These are phyloP conservation scores for Endothia cerciana DNA, from an alignment of 2,329 filamentous ascomycete species.

Conservation along the genomic window DNA sequence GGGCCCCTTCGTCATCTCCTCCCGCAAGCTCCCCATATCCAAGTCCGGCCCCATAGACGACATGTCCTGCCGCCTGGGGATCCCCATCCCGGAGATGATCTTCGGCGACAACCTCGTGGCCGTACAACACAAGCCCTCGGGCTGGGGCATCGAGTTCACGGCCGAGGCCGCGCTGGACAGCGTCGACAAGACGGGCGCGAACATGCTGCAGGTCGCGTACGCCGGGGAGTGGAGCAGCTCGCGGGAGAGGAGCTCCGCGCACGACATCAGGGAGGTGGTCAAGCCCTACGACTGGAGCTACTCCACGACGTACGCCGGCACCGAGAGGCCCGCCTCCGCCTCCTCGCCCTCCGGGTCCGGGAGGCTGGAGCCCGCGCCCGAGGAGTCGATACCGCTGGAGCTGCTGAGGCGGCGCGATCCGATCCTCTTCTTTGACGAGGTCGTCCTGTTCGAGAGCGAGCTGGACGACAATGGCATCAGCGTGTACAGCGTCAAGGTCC, in stretches of 20 bases:
- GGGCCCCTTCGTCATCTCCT: slow-evolving; percentile 73
- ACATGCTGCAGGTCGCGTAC: slow-evolving; percentile 93
- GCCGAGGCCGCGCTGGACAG: slow-evolving; percentile 85
- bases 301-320: slow-evolving; percentile 84
- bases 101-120: slow-evolving; percentile 91
- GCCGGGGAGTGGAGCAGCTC: slow-evolving; percentile 79
- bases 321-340: slow-evolving; percentile 41
- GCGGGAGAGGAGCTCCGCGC: slow-evolving; percentile 75
- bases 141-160: slow-evolving; percentile 81
- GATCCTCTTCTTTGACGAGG: slow-evolving; percentile 95
- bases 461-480: slow-evolving; percentile 97
- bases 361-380: background rate
- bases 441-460: slow-evolving; percentile 96
- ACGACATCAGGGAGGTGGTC: slow-evolving; percentile 89
- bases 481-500: slow-evolving; percentile 84
- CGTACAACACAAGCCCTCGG: slow-evolving; percentile 72
- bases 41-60: slow-evolving; percentile 88
- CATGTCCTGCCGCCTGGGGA: slow-evolving; percentile 77
- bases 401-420: slow-evolving; percentile 87
- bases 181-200: slow-evolving; percentile 90
- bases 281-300: slow-evolving; percentile 99
- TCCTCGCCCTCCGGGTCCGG: slow-evolving; percentile 1
- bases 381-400: slow-evolving; percentile 74
- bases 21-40: slow-evolving; percentile 91
- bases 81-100: slow-evolving; percentile 97